These are phyloP conservation scores for Psilocybe cyanescens DNA, from an alignment of 768 basidiomycete species.

Conservation along the genomic window DNA sequence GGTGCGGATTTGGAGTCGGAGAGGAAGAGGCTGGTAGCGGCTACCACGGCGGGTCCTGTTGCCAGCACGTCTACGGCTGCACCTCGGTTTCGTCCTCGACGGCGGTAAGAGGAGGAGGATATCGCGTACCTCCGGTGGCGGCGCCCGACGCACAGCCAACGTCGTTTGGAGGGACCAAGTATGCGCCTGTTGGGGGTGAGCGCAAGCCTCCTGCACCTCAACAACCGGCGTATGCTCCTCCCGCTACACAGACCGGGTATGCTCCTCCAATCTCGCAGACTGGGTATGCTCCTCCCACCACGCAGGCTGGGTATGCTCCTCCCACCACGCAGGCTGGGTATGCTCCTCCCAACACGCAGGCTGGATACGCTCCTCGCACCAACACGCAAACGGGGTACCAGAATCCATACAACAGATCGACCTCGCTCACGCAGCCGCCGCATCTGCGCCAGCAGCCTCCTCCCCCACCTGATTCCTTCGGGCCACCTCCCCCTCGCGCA, in stretches of 20 bases:
- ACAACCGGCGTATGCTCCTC: slow-evolving; percentile 16
- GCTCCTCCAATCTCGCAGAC: too few species aligned
- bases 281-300: too few species aligned
- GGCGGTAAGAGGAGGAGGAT: slow-evolving; percentile 22
- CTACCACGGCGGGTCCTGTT: slow-evolving; percentile 29
- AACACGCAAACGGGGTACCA: background rate
- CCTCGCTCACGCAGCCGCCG: slow-evolving; percentile 43
- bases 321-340: too few species aligned
- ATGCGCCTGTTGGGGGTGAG: slow-evolving; percentile 21
- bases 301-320: too few species aligned
- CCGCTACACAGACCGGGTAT: background rate
- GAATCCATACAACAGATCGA: background rate
- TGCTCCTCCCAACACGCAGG: too few species aligned
- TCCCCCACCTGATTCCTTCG: slow-evolving; percentile 30
- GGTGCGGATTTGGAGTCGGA: slow-evolving; percentile 41
- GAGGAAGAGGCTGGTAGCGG: slow-evolving; percentile 41
- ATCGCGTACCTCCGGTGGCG: slow-evolving; percentile 5
- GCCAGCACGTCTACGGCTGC: slow-evolving; percentile 22
- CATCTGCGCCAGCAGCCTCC: slow-evolving; percentile 37
- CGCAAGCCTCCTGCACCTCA: slow-evolving; percentile 9
- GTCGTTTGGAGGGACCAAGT: slow-evolving; percentile 10
- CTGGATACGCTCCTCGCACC: slow-evolving; percentile 36
- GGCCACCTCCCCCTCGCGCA: slow-evolving; percentile 49
- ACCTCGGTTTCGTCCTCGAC: slow-evolving; percentile 8
- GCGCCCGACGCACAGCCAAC: slow-evolving; percentile 6